Percentiles rank a stretch among this genome's conserved stretches.
phyloP scores from a whole-genome alignment of 768 basidiomycete genomes.

The Suillus paluster region DNA sequence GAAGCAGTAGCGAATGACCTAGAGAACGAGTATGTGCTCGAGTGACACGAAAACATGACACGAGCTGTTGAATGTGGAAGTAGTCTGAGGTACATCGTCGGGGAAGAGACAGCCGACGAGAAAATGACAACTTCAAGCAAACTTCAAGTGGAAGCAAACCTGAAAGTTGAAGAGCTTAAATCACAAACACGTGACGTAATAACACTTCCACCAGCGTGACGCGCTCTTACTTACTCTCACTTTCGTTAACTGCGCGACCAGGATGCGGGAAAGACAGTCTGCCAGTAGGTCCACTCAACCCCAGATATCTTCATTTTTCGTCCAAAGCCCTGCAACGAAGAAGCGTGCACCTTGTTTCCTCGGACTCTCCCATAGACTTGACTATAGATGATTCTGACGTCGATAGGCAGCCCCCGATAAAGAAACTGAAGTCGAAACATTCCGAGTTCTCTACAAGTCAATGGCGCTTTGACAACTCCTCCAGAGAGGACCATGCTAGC shows the following conservation, averaged over 20 bases:
- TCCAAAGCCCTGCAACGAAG: constrained; percentile 10
- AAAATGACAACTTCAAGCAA: not conserved
- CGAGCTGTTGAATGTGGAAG: not conserved
- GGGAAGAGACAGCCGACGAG: not conserved
- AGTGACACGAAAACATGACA: not conserved
- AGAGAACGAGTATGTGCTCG: not conserved
- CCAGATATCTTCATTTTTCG: constrained; percentile 16
- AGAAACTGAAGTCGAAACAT: constrained; percentile 30
- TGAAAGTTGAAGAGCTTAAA: constrained; percentile 9
- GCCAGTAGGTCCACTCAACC: constrained; percentile 3
- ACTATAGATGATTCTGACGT: constrained; percentile 46
- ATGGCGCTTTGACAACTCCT: constrained; percentile 47
- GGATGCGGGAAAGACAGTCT: not conserved
- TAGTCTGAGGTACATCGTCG: constrained; percentile 3
- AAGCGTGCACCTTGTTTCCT: constrained; percentile 31
- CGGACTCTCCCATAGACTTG: constrained; percentile 53
- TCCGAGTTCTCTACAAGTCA: constrained; percentile 33
- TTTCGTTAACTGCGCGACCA: not conserved
- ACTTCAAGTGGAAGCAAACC: not conserved
- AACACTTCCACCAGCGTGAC: constrained; percentile 23
- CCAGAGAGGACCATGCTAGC: not conserved
- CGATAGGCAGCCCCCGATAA: constrained; percentile 30
- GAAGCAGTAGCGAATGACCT: constrained; percentile 17
- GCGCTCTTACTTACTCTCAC: constrained; percentile 15
- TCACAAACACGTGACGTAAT: constrained; percentile 27